Evolutionary conservation across 2,329 filamentous ascomycete species (phyloP).

Genomic region (Sclerotinia subarctica): DNA sequence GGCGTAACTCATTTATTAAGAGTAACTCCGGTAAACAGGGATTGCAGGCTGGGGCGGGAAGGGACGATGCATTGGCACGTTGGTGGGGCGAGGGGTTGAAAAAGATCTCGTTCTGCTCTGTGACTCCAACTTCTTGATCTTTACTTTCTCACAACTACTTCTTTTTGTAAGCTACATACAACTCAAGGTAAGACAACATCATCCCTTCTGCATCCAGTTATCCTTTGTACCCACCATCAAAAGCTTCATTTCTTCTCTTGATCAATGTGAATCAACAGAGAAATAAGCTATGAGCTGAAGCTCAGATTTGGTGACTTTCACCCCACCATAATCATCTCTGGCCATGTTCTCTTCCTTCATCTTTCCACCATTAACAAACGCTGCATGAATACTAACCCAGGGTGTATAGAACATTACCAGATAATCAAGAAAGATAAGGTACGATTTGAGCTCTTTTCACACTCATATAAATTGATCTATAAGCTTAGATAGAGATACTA

Average conservation of each 20-base stretch:
- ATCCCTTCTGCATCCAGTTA: neutral
- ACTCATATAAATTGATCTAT: neutral
- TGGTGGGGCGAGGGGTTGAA: slow-evolving; percentile 23
- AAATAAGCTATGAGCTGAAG: slow-evolving; percentile 14
- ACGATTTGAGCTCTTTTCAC: neutral
- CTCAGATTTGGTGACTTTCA: slow-evolving; percentile 27
- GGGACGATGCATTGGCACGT: slow-evolving; percentile 17
- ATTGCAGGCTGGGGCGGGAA: slow-evolving; percentile 17
- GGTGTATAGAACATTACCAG: slow-evolving; percentile 18
- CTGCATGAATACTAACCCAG: slow-evolving; percentile 30
- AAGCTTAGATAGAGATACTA: slow-evolving; percentile 2
- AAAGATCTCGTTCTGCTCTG: slow-evolving; percentile 17
- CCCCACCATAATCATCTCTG: slow-evolving; percentile 26
- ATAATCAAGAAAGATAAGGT: slow-evolving; percentile 26
- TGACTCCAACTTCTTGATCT: slow-evolving; percentile 18
- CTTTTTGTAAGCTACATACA: slow-evolving; percentile 4
- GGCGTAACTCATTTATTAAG: slow-evolving; percentile 12
- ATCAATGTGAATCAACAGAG: neutral
- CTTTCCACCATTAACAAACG: slow-evolving; percentile 16
- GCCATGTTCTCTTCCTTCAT: slow-evolving; percentile 28
- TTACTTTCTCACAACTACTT: neutral
- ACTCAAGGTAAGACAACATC: slow-evolving; percentile 5
- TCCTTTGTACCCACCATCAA: neutral
- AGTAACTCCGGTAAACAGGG: slow-evolving; percentile 12
- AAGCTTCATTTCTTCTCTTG: slow-evolving; percentile 9